These are phyloP conservation scores for Xylariaceae sp. DNA, from an alignment of 2,329 filamentous ascomycete species.

Conservation along the genomic window DNA sequence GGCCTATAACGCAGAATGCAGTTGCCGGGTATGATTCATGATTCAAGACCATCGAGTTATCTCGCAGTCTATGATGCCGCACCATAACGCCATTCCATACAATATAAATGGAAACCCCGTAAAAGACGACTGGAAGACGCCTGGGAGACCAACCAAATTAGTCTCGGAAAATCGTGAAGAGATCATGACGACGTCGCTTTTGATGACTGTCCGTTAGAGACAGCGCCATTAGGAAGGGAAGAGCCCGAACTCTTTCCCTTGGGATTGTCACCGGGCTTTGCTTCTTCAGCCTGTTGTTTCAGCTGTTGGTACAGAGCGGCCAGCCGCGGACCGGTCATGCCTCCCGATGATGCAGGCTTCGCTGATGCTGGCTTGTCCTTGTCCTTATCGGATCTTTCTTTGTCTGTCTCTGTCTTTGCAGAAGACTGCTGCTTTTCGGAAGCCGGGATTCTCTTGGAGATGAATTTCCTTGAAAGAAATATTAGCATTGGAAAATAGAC, in stretches of 20 bases:
- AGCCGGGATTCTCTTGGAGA: constrained; percentile 34
- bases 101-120: constrained; percentile 23
- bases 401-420: constrained; percentile 19
- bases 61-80: constrained; percentile 28
- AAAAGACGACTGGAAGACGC: not conserved
- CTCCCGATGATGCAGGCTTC: constrained; percentile 21
- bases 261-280: constrained; percentile 24
- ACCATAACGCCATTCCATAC: constrained; percentile 32
- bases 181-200: constrained; percentile 22
- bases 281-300: constrained; percentile 27
- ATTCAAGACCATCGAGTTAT: constrained; percentile 24
- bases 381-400: constrained; percentile 12
- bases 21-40: constrained; percentile 33
- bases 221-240: constrained; percentile 24
- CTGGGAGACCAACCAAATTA: not conserved
- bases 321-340: constrained; percentile 33
- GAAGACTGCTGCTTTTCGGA: constrained; percentile 30
- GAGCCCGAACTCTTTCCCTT: constrained; percentile 26
- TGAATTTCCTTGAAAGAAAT: constrained; percentile 29
- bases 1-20: constrained; percentile 32
- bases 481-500: constrained; percentile 14
- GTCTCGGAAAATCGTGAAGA: constrained; percentile 11
- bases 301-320: constrained; percentile 32
- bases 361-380: constrained; percentile 24
- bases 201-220: constrained; percentile 27